Percentiles rank a stretch among this genome's conserved stretches.
These are phyloP conservation scores for Thermoascus crustaceus DNA, from an alignment of 2,329 filamentous ascomycete species.

Conservation along the genomic window DNA sequence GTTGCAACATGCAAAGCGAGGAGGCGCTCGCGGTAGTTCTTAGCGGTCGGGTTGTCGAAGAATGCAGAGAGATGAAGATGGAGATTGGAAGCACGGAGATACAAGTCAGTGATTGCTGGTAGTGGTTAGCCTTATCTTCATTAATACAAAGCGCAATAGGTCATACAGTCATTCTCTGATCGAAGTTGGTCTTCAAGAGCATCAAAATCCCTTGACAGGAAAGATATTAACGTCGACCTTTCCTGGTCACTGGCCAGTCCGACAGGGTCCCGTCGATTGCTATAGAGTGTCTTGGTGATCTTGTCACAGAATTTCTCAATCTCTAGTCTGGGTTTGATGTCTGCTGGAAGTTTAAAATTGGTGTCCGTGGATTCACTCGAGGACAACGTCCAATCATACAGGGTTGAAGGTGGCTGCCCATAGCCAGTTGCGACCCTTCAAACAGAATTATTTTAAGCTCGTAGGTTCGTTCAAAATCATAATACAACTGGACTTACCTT, in stretches of 20 bases:
- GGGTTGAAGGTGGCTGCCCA: conserved; percentile 56
- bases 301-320: conserved; percentile 54
- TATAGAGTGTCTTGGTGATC: conserved; percentile 49
- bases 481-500: conserved; percentile 36
- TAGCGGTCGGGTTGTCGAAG: conserved; percentile 40
- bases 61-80: conserved; percentile 43
- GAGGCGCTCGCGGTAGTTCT: conserved; percentile 40
- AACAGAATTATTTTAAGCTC: conserved; percentile 5
- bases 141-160: neutral
- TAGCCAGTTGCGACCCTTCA: conserved; percentile 57
- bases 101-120: conserved; percentile 40
- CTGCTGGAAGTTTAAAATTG: conserved; percentile 43
- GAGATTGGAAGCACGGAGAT: conserved; percentile 39
- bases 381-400: conserved; percentile 51
- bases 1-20: conserved; percentile 39
- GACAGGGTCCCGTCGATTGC: conserved; percentile 47
- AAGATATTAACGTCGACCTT: conserved; percentile 36
- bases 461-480: neutral
- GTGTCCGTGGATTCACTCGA: conserved; percentile 35
- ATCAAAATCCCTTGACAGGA: conserved; percentile 40
- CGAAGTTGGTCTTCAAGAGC: conserved; percentile 46
- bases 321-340: conserved; percentile 44
- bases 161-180: conserved; percentile 33
- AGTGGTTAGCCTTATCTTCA: conserved; percentile 1
- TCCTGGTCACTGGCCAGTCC: conserved; percentile 40